A percentile compares a stretch with the other conserved stretches of the same genome.
Evolutionary conservation across 23 red algal species (phyloP).

Genomic region (Pyropia haitanensis): DNA sequence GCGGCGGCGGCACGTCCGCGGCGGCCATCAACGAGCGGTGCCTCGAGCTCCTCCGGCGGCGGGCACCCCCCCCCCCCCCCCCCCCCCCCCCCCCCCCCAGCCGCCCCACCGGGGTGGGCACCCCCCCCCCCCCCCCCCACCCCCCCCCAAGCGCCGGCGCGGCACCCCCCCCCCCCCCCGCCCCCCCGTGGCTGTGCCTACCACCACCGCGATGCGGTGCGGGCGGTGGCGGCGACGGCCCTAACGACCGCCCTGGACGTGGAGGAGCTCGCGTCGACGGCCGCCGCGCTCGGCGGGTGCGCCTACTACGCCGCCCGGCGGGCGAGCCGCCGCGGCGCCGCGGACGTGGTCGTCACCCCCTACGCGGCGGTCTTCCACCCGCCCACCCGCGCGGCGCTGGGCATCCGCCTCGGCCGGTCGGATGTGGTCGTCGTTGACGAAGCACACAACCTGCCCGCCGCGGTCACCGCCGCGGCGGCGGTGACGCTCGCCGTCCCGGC

Average conservation of each 20-base stretch:
- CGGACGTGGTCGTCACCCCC: conserved; percentile 72
- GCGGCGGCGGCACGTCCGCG: conserved; percentile 34
- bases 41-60: conserved; percentile 30
- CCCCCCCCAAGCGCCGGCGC: not conserved
- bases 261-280: conserved; percentile 57
- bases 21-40: conserved; percentile 88
- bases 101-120: not conserved
- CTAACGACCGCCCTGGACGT: conserved; percentile 34
- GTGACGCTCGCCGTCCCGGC: conserved; percentile 13
- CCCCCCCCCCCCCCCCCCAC: not conserved
- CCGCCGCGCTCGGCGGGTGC: conserved; percentile 43
- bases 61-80: conserved; percentile 3
- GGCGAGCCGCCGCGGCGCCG: conserved; percentile 31
- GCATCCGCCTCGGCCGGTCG: conserved; percentile 32
- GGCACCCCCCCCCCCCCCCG: conserved; percentile 2
- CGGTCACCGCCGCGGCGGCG: conserved; percentile 65
- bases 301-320: conserved; percentile 73
- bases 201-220: conserved; percentile 22
- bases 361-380: conserved; percentile 80
- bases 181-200: not conserved
- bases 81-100: too few relatives aligned
- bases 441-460: conserved; percentile 82
- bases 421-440: conserved; percentile 90
- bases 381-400: conserved; percentile 53
- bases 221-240: conserved; percentile 23